Evolutionary conservation across 2,329 filamentous ascomycete genomes (phyloP).

Genomic region (Fusarium mundagurra): DNA sequence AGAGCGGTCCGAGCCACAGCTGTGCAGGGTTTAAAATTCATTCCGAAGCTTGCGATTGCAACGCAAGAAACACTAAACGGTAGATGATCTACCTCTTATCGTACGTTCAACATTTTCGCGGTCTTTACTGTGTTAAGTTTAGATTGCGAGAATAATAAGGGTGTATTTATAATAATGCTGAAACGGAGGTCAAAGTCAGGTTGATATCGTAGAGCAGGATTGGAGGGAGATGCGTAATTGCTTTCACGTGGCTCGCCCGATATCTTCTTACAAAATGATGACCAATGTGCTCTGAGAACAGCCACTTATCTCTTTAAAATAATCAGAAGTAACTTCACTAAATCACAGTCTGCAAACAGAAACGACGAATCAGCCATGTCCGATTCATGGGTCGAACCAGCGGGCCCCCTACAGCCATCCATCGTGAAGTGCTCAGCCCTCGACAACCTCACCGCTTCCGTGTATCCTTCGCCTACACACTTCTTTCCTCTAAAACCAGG

Average conservation of each 20-base stretch:
- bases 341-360: neutral
- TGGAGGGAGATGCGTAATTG: no score
- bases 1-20: neutral
- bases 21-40: neutral
- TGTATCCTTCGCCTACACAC: constrained; percentile 10
- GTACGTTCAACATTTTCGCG: neutral
- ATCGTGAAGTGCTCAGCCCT: constrained; percentile 2
- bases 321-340: rapidly evolving
- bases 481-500: constrained; percentile 3
- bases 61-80: neutral
- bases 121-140: neutral
- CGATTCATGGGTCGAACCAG: constrained; percentile 11
- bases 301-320: neutral
- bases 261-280: neutral
- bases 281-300: neutral
- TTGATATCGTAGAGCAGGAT: neutral
- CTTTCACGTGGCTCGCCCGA: neutral
- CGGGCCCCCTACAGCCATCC: neutral
- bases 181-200: neutral
- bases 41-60: neutral
- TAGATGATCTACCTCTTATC: neutral
- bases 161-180: neutral
- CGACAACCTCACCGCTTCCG: constrained; percentile 12
- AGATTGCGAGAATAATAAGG: neutral
- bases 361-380: neutral